Base-by-base conservation (phyloP, 306 rosid species). In the Sophora flavescens region DNA sequence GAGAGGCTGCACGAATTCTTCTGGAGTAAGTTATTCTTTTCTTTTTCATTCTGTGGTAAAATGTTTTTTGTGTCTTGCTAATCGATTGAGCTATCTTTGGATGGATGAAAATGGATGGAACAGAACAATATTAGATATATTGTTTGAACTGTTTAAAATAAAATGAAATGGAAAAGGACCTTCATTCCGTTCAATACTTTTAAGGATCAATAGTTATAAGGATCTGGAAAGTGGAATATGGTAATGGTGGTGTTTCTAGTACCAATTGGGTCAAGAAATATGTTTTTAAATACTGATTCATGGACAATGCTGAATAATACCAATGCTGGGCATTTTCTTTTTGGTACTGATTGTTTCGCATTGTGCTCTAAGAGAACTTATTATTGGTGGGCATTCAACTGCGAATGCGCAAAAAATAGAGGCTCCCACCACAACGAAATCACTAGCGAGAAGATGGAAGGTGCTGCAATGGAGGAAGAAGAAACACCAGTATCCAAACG, bases 1-100 rank as follows among this genome's bases (percentile, higher is more conserved):
- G 54, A 81, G 96, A 92, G 75, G 97, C 97, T 39, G 97, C 98
- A 4, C 84, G 70, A 66, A 33, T 92, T 84, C 91, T 95, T 81
- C 83, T 92, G 44, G 66, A 77, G 98, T 95, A 79, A 80, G 89
- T 52, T 82, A 58, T 81, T 58, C 8, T 39, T 9, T 64, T 72
- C 32, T 30, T 30, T 30, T 30, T 30, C 32, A 2, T 30, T 3
- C 32, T 30, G 3, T 3, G 32, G 2, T 30, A 30, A 30, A 30
- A 30, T 30, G 32, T 30, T 30, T 30, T 30, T 30, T 2, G 32
- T 22, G 32, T 30, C 32, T 30, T 30, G 22, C 32, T 30, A 30
- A 30, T 3, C 32, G 3, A 30, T 30, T 30, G 2, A 30, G 32
- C 32, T 30, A 30, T 3, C 3, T 30, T 30, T 30, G 3, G 32